Conservation (phyloP, 2,329 filamentous ascomycete species). For the Xylaria sp. region DNA sequence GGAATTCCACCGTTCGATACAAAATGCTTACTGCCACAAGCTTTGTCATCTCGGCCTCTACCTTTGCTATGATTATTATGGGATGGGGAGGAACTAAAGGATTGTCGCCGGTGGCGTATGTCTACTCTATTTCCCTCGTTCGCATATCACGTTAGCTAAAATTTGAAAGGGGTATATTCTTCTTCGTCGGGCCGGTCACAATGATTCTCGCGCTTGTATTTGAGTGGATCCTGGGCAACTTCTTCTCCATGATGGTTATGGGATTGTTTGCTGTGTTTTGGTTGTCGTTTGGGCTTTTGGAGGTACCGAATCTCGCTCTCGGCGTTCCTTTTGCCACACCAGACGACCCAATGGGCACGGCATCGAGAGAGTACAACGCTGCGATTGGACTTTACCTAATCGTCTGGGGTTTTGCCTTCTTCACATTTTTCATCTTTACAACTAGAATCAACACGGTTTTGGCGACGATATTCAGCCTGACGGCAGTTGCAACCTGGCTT, state of each 20-base stretch:
- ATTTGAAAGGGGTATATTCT: constrained; percentile 44
- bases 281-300: constrained; percentile 58
- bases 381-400: constrained; percentile 56
- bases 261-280: constrained; percentile 56
- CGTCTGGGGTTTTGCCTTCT: constrained; percentile 58
- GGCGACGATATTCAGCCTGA: constrained; percentile 54
- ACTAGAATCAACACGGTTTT: constrained; percentile 57
- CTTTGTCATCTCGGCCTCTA: constrained; percentile 46
- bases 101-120: constrained; percentile 44
- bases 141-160: constrained; percentile 2
- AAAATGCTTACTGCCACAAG: constrained; percentile 26
- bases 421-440: constrained; percentile 58
- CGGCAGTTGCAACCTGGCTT: constrained; percentile 52
- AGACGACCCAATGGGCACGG: constrained; percentile 50
- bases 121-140: constrained; percentile 1
- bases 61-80: constrained; percentile 46
- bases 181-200: constrained; percentile 52
- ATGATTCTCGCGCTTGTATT: constrained; percentile 56
- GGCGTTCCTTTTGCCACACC: constrained; percentile 50
- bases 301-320: constrained; percentile 55
- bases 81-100: constrained; percentile 45
- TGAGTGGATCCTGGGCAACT: constrained; percentile 59
- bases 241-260: constrained; percentile 59
- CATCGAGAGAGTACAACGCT: constrained; percentile 54
- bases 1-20: background rate